phyloP scores from a whole-genome alignment of 176 grass and related monocot genomes.

The Ananas comosus region DNA sequence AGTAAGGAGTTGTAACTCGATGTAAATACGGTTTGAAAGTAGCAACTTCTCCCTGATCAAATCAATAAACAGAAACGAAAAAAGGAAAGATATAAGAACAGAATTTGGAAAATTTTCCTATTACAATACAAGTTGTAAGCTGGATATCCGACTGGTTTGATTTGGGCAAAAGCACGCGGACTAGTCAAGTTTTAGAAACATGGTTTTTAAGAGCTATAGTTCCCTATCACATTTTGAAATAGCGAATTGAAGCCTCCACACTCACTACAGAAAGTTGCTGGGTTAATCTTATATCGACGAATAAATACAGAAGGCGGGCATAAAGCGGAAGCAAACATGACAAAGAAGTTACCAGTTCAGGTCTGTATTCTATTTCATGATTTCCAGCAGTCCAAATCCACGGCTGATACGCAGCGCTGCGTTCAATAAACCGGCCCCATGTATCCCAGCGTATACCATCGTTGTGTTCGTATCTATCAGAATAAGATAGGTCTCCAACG shows the following conservation, averaged over 20 bases:
- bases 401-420: constrained; percentile 71
- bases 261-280: neutral
- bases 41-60: constrained; percentile 58
- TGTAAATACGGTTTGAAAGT: constrained; percentile 76
- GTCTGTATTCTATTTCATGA: constrained; percentile 94
- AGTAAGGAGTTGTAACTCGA: constrained; percentile 59
- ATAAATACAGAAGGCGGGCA: neutral
- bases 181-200: too few relatives aligned
- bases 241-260: neutral
- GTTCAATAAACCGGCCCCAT: constrained; percentile 76
- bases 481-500: constrained; percentile 89
- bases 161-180: too few relatives aligned
- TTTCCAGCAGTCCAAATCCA: constrained; percentile 91
- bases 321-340: neutral
- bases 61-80: constrained; percentile 7
- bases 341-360: constrained; percentile 67
- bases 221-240: neutral
- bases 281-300: neutral
- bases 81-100: constrained; percentile 6
- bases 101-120: neutral
- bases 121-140: neutral
- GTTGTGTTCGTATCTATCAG: constrained; percentile 78
- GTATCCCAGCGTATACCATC: constrained; percentile 90
- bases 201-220: neutral
- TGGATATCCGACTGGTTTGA: too few relatives aligned